Evolutionary conservation across 2,329 filamentous ascomycete species (phyloP).

Genomic region (Emergomyces orientalis): DNA sequence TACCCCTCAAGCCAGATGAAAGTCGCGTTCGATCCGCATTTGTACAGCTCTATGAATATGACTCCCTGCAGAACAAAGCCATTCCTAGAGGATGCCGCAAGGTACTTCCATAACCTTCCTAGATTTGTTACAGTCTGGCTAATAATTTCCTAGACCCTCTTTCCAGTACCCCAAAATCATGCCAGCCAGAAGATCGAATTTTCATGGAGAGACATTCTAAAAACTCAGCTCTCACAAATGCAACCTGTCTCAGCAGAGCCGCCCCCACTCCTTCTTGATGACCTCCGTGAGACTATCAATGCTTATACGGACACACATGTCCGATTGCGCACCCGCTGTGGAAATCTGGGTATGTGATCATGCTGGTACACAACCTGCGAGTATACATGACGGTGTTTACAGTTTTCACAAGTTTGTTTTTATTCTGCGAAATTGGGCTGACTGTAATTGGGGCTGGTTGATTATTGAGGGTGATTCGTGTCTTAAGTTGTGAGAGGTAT

Average conservation of each 20-base stretch:
- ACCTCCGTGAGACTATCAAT: not conserved
- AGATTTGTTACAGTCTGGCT: not conserved
- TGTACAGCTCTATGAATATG: not conserved
- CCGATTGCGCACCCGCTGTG: not conserved
- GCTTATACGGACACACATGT: not conserved
- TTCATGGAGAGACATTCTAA: not conserved
- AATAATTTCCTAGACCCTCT: not conserved
- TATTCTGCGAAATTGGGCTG: slow-evolving; percentile 1
- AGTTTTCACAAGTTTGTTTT: not conserved
- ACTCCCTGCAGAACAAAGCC: not conserved
- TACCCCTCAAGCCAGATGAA: not conserved
- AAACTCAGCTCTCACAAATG: not conserved
- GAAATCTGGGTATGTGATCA: not conserved
- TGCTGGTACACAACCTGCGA: not conserved
- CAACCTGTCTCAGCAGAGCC: not conserved
- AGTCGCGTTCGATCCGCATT: not conserved
- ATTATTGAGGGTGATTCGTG: not conserved
- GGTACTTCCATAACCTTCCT: not conserved
- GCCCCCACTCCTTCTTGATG: not conserved
- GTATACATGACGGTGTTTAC: not conserved
- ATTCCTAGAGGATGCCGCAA: not conserved
- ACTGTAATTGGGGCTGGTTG: not conserved
- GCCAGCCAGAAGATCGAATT: not conserved
- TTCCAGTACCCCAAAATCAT: not conserved
- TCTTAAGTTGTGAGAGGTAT: not conserved